These are phyloP conservation scores for Acanthamoeba triangularis DNA, from an alignment of 208 protist genomes.

Conservation along the genomic window DNA sequence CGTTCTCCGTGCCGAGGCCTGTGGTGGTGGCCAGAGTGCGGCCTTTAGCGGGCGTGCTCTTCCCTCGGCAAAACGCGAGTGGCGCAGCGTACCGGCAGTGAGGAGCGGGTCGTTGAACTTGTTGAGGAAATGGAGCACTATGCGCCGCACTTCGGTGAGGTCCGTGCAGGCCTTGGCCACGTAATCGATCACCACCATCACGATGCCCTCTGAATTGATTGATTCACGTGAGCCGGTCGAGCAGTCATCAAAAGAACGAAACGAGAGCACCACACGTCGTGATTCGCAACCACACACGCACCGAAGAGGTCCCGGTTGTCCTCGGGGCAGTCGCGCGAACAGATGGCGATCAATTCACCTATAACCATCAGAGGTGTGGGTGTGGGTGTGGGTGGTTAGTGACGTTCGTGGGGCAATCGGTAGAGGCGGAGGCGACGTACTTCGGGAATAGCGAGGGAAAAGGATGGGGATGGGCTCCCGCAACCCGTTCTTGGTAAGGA, in stretches of 20 bases:
- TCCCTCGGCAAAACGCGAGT: not conserved
- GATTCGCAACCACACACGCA: not conserved
- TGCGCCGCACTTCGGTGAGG: slow-evolving; percentile 26
- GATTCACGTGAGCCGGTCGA: too few species aligned
- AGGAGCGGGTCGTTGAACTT: slow-evolving; percentile 56
- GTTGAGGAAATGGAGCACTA: slow-evolving; percentile 45
- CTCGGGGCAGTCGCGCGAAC: slow-evolving; percentile 27
- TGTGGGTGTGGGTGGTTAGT: not conserved
- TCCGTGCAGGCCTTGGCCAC: slow-evolving; percentile 53
- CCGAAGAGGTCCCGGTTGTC: slow-evolving; percentile 26
- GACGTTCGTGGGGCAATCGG: not conserved
- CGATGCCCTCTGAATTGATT: not conserved
- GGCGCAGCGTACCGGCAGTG: not conserved
- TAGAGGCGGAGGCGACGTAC: not conserved
- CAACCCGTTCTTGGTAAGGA: slow-evolving; percentile 4
- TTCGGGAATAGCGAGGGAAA: slow-evolving; percentile 9
- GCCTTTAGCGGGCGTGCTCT: not conserved
- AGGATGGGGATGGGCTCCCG: slow-evolving; percentile 40
- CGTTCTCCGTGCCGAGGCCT: slow-evolving; percentile 1
- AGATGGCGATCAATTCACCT: slow-evolving; percentile 45
- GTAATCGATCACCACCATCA: slow-evolving; percentile 41
- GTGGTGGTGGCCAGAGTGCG: not conserved
- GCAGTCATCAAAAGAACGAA: not conserved
- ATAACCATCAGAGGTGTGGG: not conserved
- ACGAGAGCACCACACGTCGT: not conserved